Base-by-base conservation (phyloP, 768 basidiomycete species). In the Boletus barrowsii region DNA sequence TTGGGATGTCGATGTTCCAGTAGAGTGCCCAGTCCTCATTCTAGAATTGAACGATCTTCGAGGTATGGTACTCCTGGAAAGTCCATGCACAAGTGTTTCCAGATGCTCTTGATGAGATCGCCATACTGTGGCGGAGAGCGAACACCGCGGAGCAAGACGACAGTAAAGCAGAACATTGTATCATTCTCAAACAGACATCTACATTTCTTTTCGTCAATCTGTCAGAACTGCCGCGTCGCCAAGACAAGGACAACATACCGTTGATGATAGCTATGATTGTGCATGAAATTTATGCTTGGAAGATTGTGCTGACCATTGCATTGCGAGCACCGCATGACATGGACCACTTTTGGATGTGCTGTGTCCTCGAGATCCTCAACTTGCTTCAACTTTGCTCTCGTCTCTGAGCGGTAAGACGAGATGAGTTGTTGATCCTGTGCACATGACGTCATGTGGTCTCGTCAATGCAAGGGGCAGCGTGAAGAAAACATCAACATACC, bases 231-330 rank as follows among this genome's bases (percentile, higher is more conserved):
- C 18, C 26, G 13, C 10, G 11, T 20, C 35, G 13, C 47, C n/a
- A n/a, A 29, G 36, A 42, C 10, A 11, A 4, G 22, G 10, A 15
- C 14, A 30, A 43, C 46, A 3, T 26, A 59, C 92, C 94, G 79
- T 67, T 96, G 93, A 68, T 99, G 97, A 74, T 92, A 98, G 56
- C 91, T 93, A 68, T 98, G 97, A 63, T 88, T 86, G 72, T 95
- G 98, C 96, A 98, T 97, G 66, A 98, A 98, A 70, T 98, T 95
- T 7, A 98, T 79, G 59, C 84, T 88, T 0, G 97, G 96, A 10
- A 98, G 81, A 68, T 98, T 94, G 55, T 98, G 82, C 62, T 90
- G 91, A 1, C 87, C 91, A 14, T 86, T 81, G 69, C 97, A 98
- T 5, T 86, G 81, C 20, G 95, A 87, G 70, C 97, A 98, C 40